Conservation (phyloP, 805 yeast genomes). For the Saccharomycopsis microspora region DNA sequence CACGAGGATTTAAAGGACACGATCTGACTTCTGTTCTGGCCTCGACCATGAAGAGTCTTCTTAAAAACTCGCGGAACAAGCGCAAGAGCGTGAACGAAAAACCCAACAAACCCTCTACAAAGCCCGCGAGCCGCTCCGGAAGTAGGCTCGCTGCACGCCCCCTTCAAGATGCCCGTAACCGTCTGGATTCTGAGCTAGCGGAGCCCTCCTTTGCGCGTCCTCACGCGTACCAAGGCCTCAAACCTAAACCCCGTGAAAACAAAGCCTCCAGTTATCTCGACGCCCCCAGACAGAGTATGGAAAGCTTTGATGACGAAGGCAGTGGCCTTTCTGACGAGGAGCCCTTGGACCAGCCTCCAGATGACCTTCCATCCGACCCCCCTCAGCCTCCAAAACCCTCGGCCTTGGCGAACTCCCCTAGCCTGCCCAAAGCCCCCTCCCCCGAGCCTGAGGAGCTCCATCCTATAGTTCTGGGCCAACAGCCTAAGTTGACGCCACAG, state of each 20-base stretch:
- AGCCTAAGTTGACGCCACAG: slow-evolving; percentile 2
- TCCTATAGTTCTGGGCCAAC: no score
- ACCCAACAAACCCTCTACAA: not conserved
- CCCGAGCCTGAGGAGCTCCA: no score
- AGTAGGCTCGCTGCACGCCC: slow-evolving; percentile 6
- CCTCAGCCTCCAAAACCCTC: no score
- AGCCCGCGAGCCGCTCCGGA: slow-evolving; percentile 5
- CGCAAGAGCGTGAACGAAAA: slow-evolving; percentile 16
- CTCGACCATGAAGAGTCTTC: slow-evolving; percentile 13
- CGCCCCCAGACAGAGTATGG: slow-evolving; percentile 2
- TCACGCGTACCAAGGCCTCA: not conserved
- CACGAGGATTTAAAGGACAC: no score
- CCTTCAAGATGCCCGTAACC: slow-evolving; percentile 3
- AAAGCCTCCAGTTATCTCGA: slow-evolving; percentile 11
- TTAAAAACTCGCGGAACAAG: slow-evolving; percentile 12
- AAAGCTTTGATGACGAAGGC: slow-evolving; percentile 7
- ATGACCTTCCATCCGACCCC: no score
- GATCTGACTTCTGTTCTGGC: no score
- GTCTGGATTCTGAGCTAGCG: not conserved
- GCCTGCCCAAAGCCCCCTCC: no score
- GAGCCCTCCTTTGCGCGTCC: no score
- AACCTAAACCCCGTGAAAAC: slow-evolving; percentile 3
- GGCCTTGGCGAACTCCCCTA: no score
- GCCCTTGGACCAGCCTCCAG: not conserved
- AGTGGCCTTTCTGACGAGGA: slow-evolving; percentile 11